A percentile compares a stretch with the other conserved stretches of the same genome.
These are phyloP conservation scores for Scleroderma bovista DNA, from an alignment of 768 basidiomycete species.

Conservation along the genomic window DNA sequence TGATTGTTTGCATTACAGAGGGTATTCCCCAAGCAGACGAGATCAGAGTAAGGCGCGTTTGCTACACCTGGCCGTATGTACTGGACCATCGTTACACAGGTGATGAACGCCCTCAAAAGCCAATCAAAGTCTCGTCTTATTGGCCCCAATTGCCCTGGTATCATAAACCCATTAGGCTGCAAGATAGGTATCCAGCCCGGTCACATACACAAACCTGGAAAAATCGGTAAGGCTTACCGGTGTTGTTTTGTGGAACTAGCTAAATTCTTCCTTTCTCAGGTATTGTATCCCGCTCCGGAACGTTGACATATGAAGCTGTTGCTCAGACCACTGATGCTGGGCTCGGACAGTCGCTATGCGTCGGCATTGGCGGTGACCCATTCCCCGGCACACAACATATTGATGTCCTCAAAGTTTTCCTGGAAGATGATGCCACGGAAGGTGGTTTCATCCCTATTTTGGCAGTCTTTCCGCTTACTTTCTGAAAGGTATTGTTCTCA, in stretches of 20 bases:
- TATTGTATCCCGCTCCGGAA: conserved; percentile 93
- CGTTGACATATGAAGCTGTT: conserved; percentile 97
- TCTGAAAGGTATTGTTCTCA: conserved; percentile 81
- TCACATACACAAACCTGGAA: conserved; percentile 94
- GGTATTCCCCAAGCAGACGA: conserved; percentile 98
- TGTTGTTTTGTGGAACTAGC: neutral
- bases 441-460: conserved; percentile 37
- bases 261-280: conserved; percentile 37
- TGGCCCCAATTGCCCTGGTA: conserved; percentile 97
- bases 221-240: conserved; percentile 61
- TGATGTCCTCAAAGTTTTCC: conserved; percentile 94
- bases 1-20: conserved; percentile 98
- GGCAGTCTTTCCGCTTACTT: conserved; percentile 3
- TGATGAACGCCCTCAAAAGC: conserved; percentile 88
- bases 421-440: conserved; percentile 90
- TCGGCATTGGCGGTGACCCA: conserved; percentile 97
- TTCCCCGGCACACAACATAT: conserved; percentile 95
- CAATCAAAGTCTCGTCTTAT: conserved; percentile 95
- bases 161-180: conserved; percentile 95
- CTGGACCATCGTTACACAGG: conserved; percentile 36
- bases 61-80: neutral
- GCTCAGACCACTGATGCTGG: conserved; percentile 95
- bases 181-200: conserved; percentile 99
- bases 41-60: conserved; percentile 56
- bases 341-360: conserved; percentile 92